These are phyloP conservation scores for Colletotrichum phormii DNA, from an alignment of 2,329 filamentous ascomycete species.

Conservation along the genomic window DNA sequence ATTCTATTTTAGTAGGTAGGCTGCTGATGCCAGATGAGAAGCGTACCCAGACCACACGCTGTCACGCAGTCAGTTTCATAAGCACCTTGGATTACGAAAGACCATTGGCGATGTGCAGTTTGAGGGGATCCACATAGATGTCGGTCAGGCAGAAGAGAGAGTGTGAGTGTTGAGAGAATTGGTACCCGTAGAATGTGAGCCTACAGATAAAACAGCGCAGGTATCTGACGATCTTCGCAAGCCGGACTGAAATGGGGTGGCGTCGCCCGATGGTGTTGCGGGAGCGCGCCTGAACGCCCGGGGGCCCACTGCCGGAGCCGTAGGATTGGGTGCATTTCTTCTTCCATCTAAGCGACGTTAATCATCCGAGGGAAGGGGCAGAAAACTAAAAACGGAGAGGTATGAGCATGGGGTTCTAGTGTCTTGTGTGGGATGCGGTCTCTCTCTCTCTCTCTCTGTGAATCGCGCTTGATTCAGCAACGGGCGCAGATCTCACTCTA, in stretches of 20 bases:
- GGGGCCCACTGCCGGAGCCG: background rate
- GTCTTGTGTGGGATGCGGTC: background rate
- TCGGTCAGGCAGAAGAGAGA: background rate
- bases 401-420: background rate
- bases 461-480: conserved; percentile 18
- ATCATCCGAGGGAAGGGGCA: background rate
- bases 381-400: background rate
- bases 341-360: background rate
- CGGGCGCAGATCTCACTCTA: conserved; percentile 1
- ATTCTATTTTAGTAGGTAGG: background rate
- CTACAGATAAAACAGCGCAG: background rate
- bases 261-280: conserved; percentile 2
- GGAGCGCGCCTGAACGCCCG: background rate
- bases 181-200: too few relatives aligned
- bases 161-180: too few relatives aligned
- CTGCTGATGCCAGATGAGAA: background rate
- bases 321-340: conserved; percentile 15
- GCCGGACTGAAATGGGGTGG: conserved; percentile 13
- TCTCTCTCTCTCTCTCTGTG: background rate
- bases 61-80: background rate
- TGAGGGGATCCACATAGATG: background rate
- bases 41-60: background rate
- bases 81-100: background rate
- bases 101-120: background rate
- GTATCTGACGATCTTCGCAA: conserved; percentile 20